Evolutionary conservation across 768 basidiomycete genomes (phyloP).

Genomic region (Leccinum rimulosum): DNA sequence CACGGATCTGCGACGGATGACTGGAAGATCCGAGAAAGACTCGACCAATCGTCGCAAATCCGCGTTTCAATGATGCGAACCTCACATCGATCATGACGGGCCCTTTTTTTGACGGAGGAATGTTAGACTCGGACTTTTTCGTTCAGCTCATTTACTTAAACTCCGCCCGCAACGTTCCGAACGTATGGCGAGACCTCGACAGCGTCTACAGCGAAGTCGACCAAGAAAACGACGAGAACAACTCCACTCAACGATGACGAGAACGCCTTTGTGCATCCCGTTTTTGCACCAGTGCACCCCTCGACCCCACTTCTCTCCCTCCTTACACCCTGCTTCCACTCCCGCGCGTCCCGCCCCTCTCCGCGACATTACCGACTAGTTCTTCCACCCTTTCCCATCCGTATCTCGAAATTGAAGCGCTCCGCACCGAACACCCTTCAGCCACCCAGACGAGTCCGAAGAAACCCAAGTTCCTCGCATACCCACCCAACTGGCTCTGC

Average conservation of each 20-base stretch:
- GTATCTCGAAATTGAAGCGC: slow-evolving; percentile 21
- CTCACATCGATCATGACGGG: no score
- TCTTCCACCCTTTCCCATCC: slow-evolving; percentile 33
- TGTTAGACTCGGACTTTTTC: no score
- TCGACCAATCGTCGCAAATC: no score
- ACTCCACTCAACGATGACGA: slow-evolving; percentile 13
- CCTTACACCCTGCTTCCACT: slow-evolving; percentile 24
- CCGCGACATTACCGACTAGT: slow-evolving; percentile 34
- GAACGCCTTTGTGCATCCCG: slow-evolving; percentile 11
- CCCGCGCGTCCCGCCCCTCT: slow-evolving; percentile 20
- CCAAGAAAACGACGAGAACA: not conserved
- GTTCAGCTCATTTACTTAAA: no score
- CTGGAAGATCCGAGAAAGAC: no score
- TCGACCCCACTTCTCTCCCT: slow-evolving; percentile 14
- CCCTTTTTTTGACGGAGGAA: no score
- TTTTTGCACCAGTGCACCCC: not conserved
- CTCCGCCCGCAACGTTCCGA: no score
- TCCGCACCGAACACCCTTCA: slow-evolving; percentile 14
- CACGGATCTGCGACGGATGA: no score
- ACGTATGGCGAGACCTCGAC: slow-evolving; percentile 12
- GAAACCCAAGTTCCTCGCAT: slow-evolving; percentile 31
- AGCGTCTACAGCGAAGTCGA: not conserved
- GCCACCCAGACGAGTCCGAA: slow-evolving; percentile 30
- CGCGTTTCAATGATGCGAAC: no score
- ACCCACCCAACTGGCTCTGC: slow-evolving; percentile 30